Conservation (phyloP, 768 basidiomycete genomes). For the Russula abietina region DNA sequence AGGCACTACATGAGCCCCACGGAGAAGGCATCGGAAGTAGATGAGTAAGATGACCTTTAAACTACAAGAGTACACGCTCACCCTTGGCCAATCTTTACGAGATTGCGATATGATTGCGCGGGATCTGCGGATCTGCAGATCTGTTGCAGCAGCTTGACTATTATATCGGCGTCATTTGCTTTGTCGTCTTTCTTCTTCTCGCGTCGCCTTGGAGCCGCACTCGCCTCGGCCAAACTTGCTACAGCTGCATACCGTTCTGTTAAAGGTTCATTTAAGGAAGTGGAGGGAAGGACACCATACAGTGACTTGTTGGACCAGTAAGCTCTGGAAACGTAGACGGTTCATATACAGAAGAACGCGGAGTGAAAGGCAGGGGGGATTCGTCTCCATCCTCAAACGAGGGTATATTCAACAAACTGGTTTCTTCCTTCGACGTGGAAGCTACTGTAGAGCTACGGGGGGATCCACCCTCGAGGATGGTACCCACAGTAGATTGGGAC, state of each 20-base stretch:
- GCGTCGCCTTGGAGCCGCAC: slow-evolving; percentile 72
- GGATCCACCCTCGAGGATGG: slow-evolving; percentile 36
- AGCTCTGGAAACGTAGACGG: slow-evolving; percentile 16
- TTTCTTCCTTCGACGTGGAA: slow-evolving; percentile 29
- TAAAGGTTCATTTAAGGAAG: slow-evolving; percentile 32
- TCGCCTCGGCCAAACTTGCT: slow-evolving; percentile 59
- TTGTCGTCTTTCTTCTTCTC: slow-evolving; percentile 44
- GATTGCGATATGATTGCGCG: slow-evolving; percentile 82
- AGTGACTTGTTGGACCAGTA: slow-evolving; percentile 32
- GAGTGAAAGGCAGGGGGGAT: slow-evolving; percentile 42
- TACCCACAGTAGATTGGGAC: slow-evolving; percentile 29
- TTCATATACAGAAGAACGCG: slow-evolving; percentile 51
- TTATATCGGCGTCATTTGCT: slow-evolving; percentile 82
- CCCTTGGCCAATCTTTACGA: slow-evolving; percentile 98
- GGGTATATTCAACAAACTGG: slow-evolving; percentile 25
- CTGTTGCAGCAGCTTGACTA: slow-evolving; percentile 81
- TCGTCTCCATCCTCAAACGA: slow-evolving; percentile 28
- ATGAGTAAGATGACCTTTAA: slow-evolving; percentile 1
- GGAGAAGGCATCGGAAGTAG: not conserved
- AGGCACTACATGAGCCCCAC: slow-evolving; percentile 53
- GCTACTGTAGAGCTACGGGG: slow-evolving; percentile 23
- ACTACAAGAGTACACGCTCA: slow-evolving; percentile 38
- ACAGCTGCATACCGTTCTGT: slow-evolving; percentile 44
- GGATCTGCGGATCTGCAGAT: slow-evolving; percentile 99
- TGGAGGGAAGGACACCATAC: slow-evolving; percentile 37